These are phyloP conservation scores for Calendula officinalis DNA, from an alignment of 129 eudicot genomes.

Conservation along the genomic window DNA sequence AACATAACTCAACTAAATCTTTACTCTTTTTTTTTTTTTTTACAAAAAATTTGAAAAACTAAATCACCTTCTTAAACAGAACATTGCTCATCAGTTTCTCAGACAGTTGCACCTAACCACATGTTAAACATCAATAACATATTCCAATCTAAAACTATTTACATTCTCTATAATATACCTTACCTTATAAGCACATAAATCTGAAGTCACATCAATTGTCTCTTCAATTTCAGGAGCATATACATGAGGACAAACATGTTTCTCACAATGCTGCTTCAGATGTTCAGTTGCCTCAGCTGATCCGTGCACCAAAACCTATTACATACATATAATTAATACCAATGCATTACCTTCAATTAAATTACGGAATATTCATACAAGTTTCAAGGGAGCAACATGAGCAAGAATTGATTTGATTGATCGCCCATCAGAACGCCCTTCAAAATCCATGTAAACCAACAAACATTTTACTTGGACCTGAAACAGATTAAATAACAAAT, in stretches of 20 bases:
- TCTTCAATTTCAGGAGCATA: slow-evolving; percentile 95
- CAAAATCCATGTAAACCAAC: slow-evolving; percentile 87
- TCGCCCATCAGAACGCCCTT: slow-evolving; percentile 98
- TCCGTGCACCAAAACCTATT: slow-evolving; percentile 94
- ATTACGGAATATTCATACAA: slow-evolving; percentile 15
- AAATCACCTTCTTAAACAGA: slow-evolving; percentile 91
- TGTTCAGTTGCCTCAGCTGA: slow-evolving; percentile 99
- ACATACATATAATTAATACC: background rate
- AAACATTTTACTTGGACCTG: slow-evolving; percentile 94
- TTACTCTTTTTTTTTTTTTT: too few relatives aligned
- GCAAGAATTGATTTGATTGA: slow-evolving; percentile 65
- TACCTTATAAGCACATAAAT: slow-evolving; percentile 97
- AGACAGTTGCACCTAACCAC: slow-evolving; percentile 82
- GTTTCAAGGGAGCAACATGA: slow-evolving; percentile 18
- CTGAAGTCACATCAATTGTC: slow-evolving; percentile 93
- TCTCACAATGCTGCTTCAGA: slow-evolving; percentile 86
- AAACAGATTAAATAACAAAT: slow-evolving; percentile 20
- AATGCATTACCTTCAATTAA: background rate
- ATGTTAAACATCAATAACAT: background rate
- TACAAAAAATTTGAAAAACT: too few relatives aligned
- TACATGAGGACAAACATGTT: slow-evolving; percentile 90
- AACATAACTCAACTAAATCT: too few relatives aligned
- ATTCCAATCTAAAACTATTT: background rate
- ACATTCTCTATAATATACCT: background rate
- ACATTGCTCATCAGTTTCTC: slow-evolving; percentile 98